A percentile compares a stretch with the other conserved stretches of the same genome.
phyloP scores from a whole-genome alignment of 805 yeast species.

The Ogataea ganodermae region DNA sequence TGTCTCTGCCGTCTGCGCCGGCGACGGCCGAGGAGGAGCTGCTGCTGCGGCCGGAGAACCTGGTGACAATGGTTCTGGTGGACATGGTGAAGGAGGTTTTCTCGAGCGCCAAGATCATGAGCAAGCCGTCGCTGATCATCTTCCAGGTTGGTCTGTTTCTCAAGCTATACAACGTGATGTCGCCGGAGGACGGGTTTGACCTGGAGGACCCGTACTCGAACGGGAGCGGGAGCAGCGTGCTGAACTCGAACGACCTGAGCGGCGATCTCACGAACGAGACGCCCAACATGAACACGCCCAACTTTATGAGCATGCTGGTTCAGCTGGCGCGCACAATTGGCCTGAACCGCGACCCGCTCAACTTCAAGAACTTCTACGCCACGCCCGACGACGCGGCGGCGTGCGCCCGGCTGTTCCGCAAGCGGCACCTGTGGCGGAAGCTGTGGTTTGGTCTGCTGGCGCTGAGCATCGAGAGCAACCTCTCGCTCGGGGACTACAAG shows the following conservation, averaged over 20 bases:
- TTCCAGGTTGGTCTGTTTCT: constrained; percentile 62
- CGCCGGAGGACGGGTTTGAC: constrained; percentile 58
- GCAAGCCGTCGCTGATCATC: constrained; percentile 48
- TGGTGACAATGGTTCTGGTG: constrained; percentile 42
- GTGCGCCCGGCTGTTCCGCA: constrained; percentile 35
- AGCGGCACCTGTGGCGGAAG: constrained; percentile 43
- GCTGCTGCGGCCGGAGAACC: constrained; percentile 43
- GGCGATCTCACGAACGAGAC: constrained; percentile 38
- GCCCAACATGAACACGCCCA: constrained; percentile 39
- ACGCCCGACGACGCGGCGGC: constrained; percentile 32
- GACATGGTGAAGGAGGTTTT: constrained; percentile 49
- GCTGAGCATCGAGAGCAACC: constrained; percentile 36
- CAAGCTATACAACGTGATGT: constrained; percentile 53
- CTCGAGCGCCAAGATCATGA: constrained; percentile 43
- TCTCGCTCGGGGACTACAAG: constrained; percentile 40
- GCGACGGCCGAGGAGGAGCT: constrained; percentile 33
- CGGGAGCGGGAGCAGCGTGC: constrained; percentile 22
- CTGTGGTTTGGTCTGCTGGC: constrained; percentile 40
- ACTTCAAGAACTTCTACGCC: constrained; percentile 38
- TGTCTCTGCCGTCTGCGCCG: constrained; percentile 48
- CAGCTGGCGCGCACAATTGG: constrained; percentile 50
- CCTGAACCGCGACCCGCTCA: constrained; percentile 49
- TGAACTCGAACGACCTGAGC: constrained; percentile 37
- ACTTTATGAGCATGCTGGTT: constrained; percentile 38
- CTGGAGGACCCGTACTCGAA: constrained; percentile 43